phyloP scores from a whole-genome alignment of 2,329 filamentous ascomycete species.

The Mycocentrospora acerina region DNA sequence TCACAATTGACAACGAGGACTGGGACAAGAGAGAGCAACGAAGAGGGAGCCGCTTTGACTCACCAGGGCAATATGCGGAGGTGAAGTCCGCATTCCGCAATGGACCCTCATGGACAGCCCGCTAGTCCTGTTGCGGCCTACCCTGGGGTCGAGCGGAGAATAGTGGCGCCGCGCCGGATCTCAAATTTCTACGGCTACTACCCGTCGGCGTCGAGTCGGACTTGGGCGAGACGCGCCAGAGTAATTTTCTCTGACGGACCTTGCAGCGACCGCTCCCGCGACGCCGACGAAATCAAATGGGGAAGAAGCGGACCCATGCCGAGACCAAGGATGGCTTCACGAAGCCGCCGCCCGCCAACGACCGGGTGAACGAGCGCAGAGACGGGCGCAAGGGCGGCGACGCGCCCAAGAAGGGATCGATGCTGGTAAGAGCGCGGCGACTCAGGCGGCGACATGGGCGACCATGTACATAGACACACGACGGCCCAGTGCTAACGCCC shows the following conservation, averaged over 20 bases:
- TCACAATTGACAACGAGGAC: too few species aligned
- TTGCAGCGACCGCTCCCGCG: conserved; percentile 29
- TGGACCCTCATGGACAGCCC: conserved; percentile 13
- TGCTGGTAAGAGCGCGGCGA: too few species aligned
- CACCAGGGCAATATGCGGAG: conserved; percentile 21
- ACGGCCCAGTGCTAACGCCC: conserved; percentile 28
- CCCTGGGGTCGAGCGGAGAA: conserved; percentile 17
- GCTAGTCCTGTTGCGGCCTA: conserved; percentile 23
- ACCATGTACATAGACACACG: too few species aligned
- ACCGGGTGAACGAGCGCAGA: conserved; percentile 28
- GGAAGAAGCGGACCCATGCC: conserved; percentile 45
- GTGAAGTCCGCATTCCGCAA: conserved; percentile 19
- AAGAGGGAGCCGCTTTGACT: conserved; percentile 17
- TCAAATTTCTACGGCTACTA: conserved; percentile 30
- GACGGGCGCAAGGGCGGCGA: conserved; percentile 40
- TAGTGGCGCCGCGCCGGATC: conserved; percentile 19
- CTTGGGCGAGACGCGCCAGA: conserved; percentile 42
- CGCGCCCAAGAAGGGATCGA: conserved; percentile 25
- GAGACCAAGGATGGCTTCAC: conserved; percentile 44
- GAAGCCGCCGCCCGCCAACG: conserved; percentile 38
- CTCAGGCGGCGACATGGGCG: too few species aligned
- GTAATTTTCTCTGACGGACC: conserved; percentile 42
- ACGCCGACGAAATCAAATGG: conserved; percentile 39
- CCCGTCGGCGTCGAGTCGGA: conserved; percentile 17
- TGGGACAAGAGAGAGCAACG: too few species aligned